These are phyloP conservation scores for Paracoccidioides brasiliensis DNA, from an alignment of 2,329 filamentous ascomycete genomes.

Conservation along the genomic window DNA sequence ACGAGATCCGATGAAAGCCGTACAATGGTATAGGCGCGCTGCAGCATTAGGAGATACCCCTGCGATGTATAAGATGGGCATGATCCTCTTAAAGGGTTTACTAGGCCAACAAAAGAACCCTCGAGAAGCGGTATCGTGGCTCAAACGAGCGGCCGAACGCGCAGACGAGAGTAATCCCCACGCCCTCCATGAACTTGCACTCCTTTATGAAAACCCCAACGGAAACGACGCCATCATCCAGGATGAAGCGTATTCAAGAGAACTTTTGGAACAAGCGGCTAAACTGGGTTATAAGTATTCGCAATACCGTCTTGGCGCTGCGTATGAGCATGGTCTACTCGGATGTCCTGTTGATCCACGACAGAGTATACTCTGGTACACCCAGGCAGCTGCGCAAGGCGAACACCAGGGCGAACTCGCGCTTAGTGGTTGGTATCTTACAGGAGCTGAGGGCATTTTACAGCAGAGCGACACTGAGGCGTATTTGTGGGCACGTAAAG, in stretches of 20 bases:
- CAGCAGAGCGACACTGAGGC: conserved; percentile 91
- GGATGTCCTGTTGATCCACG: conserved; percentile 72
- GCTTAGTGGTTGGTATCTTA: conserved; percentile 86
- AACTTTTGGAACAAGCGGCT: conserved; percentile 72
- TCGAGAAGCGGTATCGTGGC: conserved; percentile 76
- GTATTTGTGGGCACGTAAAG: conserved; percentile 92
- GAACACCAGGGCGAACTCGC: conserved; percentile 87
- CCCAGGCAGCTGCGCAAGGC: conserved; percentile 74
- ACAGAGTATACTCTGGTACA: conserved; percentile 87
- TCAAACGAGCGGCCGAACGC: conserved; percentile 81
- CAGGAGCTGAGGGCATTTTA: conserved; percentile 73
- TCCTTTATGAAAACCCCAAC: conserved; percentile 45
- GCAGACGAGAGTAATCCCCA: conserved; percentile 88
- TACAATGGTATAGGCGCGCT: conserved; percentile 95
- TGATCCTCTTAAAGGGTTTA: conserved; percentile 86
- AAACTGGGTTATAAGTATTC: conserved; percentile 90
- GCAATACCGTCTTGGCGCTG: conserved; percentile 76
- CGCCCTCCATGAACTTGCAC: conserved; percentile 73
- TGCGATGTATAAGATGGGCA: conserved; percentile 97
- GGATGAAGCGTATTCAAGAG: conserved; percentile 70
- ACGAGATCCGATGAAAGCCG: conserved; percentile 81
- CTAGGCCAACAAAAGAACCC: conserved; percentile 76
- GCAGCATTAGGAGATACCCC: conserved; percentile 80
- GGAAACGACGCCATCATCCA: conserved; percentile 59
- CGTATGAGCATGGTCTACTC: conserved; percentile 78